Conservation (phyloP, 176 grass and related monocot species). For the Alopecurus myosuroides region DNA sequence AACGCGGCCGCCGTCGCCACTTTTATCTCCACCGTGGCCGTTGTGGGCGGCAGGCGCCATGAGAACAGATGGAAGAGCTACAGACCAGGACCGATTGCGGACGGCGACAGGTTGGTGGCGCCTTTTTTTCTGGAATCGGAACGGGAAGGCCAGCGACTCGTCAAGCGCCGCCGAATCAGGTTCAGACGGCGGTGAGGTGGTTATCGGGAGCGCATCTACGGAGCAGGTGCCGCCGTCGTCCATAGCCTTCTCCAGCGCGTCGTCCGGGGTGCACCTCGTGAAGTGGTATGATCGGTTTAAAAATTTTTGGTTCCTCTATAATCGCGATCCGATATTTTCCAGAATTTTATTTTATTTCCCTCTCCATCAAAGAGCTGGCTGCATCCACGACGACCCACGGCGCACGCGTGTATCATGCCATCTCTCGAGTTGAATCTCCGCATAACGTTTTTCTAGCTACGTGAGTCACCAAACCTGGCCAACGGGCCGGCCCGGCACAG, state of each 20-base stretch:
- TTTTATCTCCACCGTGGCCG: not conserved
- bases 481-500: no score
- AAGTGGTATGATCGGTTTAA: not conserved
- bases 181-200: not conserved
- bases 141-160: not conserved
- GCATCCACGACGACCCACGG: no score
- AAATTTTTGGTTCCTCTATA: no score
- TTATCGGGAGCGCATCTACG: not conserved
- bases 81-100: not conserved
- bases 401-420: no score
- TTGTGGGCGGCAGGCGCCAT: not conserved
- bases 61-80: not conserved
- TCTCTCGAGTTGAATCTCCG: no score
- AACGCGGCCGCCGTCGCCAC: not conserved
- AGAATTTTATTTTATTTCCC: no score
- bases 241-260: constrained; percentile 6
- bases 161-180: not conserved
- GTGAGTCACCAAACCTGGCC: no score
- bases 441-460: no score
- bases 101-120: not conserved
- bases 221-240: not conserved
- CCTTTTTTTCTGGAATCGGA: not conserved
- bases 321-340: no score
- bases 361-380: no score
- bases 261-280: not conserved